These are phyloP conservation scores for Heritiera littoralis DNA, from an alignment of 345 rosid species.

Conservation along the genomic window DNA sequence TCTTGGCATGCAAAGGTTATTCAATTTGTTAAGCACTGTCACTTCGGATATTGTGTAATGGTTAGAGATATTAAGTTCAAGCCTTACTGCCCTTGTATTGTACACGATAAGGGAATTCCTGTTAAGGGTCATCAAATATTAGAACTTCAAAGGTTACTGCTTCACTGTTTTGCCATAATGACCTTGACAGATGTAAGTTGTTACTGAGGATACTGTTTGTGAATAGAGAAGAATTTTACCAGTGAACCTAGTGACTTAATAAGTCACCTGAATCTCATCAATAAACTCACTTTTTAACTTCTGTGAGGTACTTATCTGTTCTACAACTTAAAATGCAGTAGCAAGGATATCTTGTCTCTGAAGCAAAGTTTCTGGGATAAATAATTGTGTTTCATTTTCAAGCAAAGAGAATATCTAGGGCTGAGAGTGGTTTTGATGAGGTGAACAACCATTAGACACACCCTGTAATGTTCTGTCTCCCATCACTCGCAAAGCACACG, in stretches of 20 bases:
- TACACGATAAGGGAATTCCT: not conserved
- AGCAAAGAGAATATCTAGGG: not conserved
- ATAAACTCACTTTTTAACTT: not conserved
- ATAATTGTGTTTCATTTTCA: constrained; percentile 4
- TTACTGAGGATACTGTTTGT: not conserved
- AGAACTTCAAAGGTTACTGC: not conserved
- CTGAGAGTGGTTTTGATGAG: not conserved
- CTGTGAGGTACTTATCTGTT: not conserved
- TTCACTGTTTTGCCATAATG: not conserved
- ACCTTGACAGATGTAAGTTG: not conserved
- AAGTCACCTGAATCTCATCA: not conserved
- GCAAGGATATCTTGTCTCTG: not conserved
- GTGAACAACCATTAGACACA: not conserved
- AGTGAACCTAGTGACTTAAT: not conserved
- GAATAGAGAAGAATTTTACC: not conserved
- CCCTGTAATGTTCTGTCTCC: not conserved
- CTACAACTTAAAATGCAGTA: not conserved
- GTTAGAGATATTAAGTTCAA: not conserved
- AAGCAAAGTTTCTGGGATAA: not conserved
- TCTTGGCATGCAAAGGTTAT: not conserved
- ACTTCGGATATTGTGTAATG: not conserved
- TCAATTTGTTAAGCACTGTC: not conserved
- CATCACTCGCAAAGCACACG: not conserved
- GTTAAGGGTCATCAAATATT: not conserved
- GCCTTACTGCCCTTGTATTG: not conserved